These are phyloP conservation scores for Pythium oligandrum DNA, from an alignment of 352 stramenopile genomes.

Conservation along the genomic window DNA sequence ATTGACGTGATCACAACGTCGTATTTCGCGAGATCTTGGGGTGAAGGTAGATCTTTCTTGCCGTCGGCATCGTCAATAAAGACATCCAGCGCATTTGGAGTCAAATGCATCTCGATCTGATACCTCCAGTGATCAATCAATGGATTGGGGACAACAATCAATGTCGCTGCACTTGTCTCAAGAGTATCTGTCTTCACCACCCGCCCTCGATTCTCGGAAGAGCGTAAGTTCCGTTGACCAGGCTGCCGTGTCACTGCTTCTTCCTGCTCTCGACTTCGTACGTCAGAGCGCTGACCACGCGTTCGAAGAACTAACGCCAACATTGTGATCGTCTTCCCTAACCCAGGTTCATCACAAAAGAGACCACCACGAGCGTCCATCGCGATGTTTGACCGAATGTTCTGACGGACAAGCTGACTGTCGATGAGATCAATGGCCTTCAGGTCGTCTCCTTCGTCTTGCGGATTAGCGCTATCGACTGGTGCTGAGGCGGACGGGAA, in stretches of 20 bases:
- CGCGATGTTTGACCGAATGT: conserved; percentile 4
- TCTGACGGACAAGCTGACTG: conserved; percentile 23
- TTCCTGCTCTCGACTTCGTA: too few species aligned
- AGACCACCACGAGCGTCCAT: conserved; percentile 62
- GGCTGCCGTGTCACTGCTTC: too few species aligned
- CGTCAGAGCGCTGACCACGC: conserved; percentile 41
- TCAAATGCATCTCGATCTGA: conserved; percentile 58
- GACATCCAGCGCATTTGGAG: conserved; percentile 26
- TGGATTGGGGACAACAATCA: conserved; percentile 71
- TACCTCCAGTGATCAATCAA: conserved; percentile 77
- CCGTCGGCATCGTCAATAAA: conserved; percentile 20
- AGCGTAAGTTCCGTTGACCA: conserved; percentile 23
- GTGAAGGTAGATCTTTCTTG: conserved; percentile 33
- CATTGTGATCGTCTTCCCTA: conserved; percentile 87
- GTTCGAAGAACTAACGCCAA: conserved; percentile 73
- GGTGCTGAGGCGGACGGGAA: conserved; percentile 16
- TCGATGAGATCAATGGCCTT: conserved; percentile 63
- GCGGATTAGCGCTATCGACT: background rate
- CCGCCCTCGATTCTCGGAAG: conserved; percentile 33
- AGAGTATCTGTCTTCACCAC: conserved; percentile 41
- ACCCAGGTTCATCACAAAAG: conserved; percentile 79
- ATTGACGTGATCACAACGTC: conserved; percentile 80
- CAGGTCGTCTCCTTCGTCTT: conserved; percentile 2
- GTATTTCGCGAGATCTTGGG: conserved; percentile 41
- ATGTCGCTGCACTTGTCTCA: conserved; percentile 36